A percentile compares a stretch with the other conserved stretches of the same genome.
These are phyloP conservation scores for Beauveria sp. DNA, from an alignment of 2,329 filamentous ascomycete species.

Conservation along the genomic window DNA sequence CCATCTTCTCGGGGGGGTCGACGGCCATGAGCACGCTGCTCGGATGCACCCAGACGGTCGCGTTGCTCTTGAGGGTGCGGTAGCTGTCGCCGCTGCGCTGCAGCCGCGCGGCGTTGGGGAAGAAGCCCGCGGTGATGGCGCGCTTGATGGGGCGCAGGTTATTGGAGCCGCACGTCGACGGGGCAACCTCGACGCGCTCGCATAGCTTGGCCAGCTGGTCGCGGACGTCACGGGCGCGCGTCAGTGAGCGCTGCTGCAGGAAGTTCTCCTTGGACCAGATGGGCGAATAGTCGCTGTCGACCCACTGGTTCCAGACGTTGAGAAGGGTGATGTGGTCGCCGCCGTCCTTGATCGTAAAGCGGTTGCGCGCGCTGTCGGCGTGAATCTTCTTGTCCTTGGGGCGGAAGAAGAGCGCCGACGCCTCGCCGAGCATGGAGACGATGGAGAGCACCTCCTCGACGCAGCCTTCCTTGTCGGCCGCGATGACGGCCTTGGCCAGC, in stretches of 20 bases:
- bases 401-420: constrained; percentile 82
- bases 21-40: constrained; percentile 71
- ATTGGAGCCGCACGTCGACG: constrained; percentile 56
- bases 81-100: constrained; percentile 82
- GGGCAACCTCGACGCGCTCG: constrained; percentile 80
- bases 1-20: constrained; percentile 70
- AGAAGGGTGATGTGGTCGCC: constrained; percentile 84
- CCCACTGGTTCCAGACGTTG: constrained; percentile 94
- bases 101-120: constrained; percentile 81
- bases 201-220: constrained; percentile 90
- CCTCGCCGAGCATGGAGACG: constrained; percentile 88
- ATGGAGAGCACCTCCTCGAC: constrained; percentile 89
- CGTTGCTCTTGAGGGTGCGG: constrained; percentile 82
- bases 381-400: constrained; percentile 97
- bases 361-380: constrained; percentile 79
- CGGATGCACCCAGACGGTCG: constrained; percentile 87
- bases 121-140: constrained; percentile 85
- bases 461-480: constrained; percentile 83
- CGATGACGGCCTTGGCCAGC: constrained; percentile 81
- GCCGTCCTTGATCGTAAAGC: constrained; percentile 84
- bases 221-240: constrained; percentile 79
- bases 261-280: constrained; percentile 93
- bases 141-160: constrained; percentile 76
- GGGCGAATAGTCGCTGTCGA: constrained; percentile 79
- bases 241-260: constrained; percentile 82